Base-by-base conservation (phyloP, 768 basidiomycete species). In the Lactarius vividus region DNA sequence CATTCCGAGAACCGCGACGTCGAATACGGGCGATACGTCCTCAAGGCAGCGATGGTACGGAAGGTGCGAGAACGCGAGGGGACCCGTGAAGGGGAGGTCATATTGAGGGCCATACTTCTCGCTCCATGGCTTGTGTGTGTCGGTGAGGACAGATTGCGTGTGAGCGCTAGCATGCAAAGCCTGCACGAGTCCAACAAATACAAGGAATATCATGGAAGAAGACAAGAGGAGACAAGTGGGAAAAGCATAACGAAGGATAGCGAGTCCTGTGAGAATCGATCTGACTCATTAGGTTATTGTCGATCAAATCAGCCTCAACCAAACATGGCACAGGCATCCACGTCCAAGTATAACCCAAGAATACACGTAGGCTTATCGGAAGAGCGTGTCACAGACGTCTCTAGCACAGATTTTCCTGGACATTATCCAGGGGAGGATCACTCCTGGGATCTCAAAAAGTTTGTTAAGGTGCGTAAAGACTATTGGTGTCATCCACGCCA, bases 381-480 rank as follows among this genome's bases (percentile, higher is more conserved):
- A 52, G 92, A 94, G 73, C 83, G 85, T 7, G 84, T 91, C 40
- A 84, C 86, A 0, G 77, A 96, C 78, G 88, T 97, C 15, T 90
- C 94, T 0, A 94, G 88, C 71, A 89, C 92, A 11, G 91, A 97
- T 69, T 97, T 87, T 73, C 96, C 96, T 2, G 95, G 96, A 0
- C 89, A 96, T 72, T 86, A 89, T 71, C 89, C 93, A 1, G 85
- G 81, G 58, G 91, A 95, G 73, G 92, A 95, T 74, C 82, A 94
- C 73, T 83, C 88, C 1, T 98, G 96, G 96, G 81, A 88, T 74
- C 77, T 96, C 44, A 74, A 79, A 53, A 82, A 79, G 70, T 97
- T 97, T 78, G 83, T 84, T 75, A 74, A 89, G 81, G 94, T 96
- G 74, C 77, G 86, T 74, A 53, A 23, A 46, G 10, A 35, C 62